phyloP scores from a whole-genome alignment of 2,329 filamentous ascomycete genomes.

The Curvularia verruculosa region DNA sequence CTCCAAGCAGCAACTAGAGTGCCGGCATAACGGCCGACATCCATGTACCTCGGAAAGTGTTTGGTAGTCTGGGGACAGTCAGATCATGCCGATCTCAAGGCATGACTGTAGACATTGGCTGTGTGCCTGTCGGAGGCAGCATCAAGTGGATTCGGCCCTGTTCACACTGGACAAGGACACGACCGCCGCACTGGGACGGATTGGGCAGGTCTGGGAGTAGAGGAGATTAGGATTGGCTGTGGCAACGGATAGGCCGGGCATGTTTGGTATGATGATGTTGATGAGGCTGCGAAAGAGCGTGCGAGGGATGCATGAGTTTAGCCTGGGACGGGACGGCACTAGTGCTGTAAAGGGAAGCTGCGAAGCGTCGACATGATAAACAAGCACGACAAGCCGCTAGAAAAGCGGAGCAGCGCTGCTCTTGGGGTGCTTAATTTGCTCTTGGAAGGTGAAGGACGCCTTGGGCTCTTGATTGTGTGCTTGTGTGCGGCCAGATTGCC shows the following conservation, averaged over 20 bases:
- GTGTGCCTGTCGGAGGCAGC: not conserved
- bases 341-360: slow-evolving; percentile 14
- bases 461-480: not conserved
- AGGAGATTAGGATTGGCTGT: not conserved
- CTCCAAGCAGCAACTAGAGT: slow-evolving; percentile 3
- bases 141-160: not conserved
- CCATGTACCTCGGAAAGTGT: slow-evolving; percentile 5
- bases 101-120: not conserved
- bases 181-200: not conserved
- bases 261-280: not conserved
- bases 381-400: slow-evolving; percentile 21
- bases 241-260: not conserved
- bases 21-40: not conserved
- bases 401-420: slow-evolving; percentile 5
- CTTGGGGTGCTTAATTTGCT: slow-evolving; percentile 17
- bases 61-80: slow-evolving; percentile 8
- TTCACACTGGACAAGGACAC: not conserved
- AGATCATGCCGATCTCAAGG: slow-evolving; percentile 9
- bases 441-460: slow-evolving; percentile 16
- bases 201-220: not conserved
- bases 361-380: slow-evolving; percentile 14
- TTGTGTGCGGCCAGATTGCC: not conserved
- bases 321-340: slow-evolving; percentile 1
- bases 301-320: slow-evolving; percentile 1
- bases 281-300: not conserved